These are phyloP conservation scores for Leptographium wingfieldii DNA, from an alignment of 2,329 filamentous ascomycete genomes.

Conservation along the genomic window DNA sequence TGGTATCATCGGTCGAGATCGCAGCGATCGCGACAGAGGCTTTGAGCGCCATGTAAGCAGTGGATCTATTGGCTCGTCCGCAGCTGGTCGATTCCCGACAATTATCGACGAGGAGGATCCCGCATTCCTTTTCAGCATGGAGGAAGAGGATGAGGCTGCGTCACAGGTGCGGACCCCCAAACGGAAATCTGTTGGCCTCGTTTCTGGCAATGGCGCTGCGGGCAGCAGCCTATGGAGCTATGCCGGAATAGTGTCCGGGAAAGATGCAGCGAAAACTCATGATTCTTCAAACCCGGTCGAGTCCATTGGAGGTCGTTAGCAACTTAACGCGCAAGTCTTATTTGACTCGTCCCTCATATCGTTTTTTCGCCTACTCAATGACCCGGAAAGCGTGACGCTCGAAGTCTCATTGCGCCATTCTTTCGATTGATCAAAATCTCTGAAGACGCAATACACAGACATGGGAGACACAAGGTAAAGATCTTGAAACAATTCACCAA, in stretches of 20 bases:
- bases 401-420: background rate
- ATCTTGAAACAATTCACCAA: background rate
- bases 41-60: conserved; percentile 48
- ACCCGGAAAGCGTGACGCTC: background rate
- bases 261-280: background rate
- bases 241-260: conserved; percentile 16
- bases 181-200: conserved; percentile 6
- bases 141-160: conserved; percentile 44
- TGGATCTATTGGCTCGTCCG: conserved; percentile 41
- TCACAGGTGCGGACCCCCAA: conserved; percentile 8
- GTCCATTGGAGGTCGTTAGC: background rate
- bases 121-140: conserved; percentile 54
- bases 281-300: background rate
- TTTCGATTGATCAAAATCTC: too few species aligned
- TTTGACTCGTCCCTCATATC: too few species aligned
- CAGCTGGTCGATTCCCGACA: conserved; percentile 46
- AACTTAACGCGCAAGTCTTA: too few species aligned
- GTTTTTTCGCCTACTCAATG: background rate
- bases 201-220: conserved; percentile 10
- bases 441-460: background rate
- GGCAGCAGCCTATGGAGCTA: conserved; percentile 21
- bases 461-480: background rate
- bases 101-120: conserved; percentile 54
- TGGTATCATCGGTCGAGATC: conserved; percentile 22
- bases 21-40: conserved; percentile 24